These are phyloP conservation scores for Talaromyces thailandensis DNA, from an alignment of 495 filamentous ascomycete species.

Conservation along the genomic window DNA sequence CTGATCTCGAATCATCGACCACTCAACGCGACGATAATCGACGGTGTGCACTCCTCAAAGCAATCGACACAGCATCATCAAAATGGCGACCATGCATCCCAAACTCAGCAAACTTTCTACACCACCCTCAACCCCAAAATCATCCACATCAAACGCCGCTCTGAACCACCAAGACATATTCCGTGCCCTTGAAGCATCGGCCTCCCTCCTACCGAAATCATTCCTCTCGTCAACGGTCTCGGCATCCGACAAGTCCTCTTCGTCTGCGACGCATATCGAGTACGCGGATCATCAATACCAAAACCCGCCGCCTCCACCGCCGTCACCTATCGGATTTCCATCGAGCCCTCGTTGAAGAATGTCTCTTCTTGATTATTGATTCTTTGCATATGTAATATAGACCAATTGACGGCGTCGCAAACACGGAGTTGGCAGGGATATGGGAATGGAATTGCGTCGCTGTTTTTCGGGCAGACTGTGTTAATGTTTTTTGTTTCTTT, in stretches of 20 bases:
- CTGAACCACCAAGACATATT: constrained; percentile 26
- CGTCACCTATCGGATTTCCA: constrained; percentile 35
- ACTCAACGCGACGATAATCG: not conserved
- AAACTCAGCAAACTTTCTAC: not conserved
- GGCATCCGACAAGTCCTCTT: constrained; percentile 1
- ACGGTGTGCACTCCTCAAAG: not conserved
- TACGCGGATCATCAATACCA: constrained; percentile 13
- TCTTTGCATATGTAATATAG: not conserved
- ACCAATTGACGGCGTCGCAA: not conserved
- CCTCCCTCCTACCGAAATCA: constrained; percentile 23
- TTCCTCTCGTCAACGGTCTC: not conserved
- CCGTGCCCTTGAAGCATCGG: constrained; percentile 28
- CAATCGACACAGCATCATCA: not conserved
- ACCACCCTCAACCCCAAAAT: constrained; percentile 2
- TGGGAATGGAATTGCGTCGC: not conserved
- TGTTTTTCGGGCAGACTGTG: not conserved
- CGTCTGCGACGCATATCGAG: not conserved
- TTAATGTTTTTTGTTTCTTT: not conserved
- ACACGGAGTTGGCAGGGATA: not conserved
- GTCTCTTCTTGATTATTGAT: not conserved
- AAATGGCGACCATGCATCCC: not conserved
- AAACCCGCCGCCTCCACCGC: constrained; percentile 38
- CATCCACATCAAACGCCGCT: constrained; percentile 5
- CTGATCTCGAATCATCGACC: not conserved
- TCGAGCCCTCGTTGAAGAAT: not conserved